A percentile compares a stretch with the other conserved stretches of the same genome.
These are phyloP conservation scores for Cyclotella atomus DNA, from an alignment of 108 stramenopile species.

Conservation along the genomic window DNA sequence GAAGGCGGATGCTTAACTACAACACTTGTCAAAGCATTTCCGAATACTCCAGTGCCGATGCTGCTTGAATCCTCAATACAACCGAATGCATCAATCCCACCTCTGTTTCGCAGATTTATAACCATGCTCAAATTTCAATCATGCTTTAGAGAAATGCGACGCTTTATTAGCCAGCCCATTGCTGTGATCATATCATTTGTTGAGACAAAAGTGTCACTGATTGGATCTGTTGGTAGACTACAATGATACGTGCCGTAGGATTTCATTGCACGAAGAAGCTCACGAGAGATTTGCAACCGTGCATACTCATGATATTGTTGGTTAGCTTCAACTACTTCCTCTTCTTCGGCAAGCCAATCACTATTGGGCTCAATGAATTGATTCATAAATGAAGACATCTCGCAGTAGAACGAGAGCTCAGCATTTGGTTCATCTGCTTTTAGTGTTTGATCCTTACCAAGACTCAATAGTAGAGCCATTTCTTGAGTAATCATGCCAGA, in stretches of 20 bases:
- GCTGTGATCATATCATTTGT: constrained; percentile 51
- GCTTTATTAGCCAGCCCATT: constrained; percentile 42
- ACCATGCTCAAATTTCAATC: constrained; percentile 47
- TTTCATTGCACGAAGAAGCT: constrained; percentile 37
- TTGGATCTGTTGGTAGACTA: background rate
- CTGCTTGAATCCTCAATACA: constrained; percentile 22
- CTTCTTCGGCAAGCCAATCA: background rate
- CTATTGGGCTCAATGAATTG: background rate
- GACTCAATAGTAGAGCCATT: constrained; percentile 19
- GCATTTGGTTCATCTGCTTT: background rate
- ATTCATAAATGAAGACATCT: background rate
- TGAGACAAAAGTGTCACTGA: constrained; percentile 22
- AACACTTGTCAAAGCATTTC: constrained; percentile 36
- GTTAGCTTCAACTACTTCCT: background rate
- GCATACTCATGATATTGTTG: constrained; percentile 36
- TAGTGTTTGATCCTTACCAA: background rate
- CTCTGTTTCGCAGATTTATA: constrained; percentile 35
- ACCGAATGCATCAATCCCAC: constrained; percentile 31
- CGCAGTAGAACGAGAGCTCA: background rate
- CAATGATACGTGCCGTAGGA: constrained; percentile 31
- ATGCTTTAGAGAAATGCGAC: background rate
- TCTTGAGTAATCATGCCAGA: constrained; percentile 37
- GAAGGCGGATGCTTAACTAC: constrained; percentile 27
- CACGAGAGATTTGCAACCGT: constrained; percentile 13
- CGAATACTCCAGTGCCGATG: constrained; percentile 22